Conservation (phyloP, 2,329 filamentous ascomycete genomes). For the Elsinoe necatrix region DNA sequence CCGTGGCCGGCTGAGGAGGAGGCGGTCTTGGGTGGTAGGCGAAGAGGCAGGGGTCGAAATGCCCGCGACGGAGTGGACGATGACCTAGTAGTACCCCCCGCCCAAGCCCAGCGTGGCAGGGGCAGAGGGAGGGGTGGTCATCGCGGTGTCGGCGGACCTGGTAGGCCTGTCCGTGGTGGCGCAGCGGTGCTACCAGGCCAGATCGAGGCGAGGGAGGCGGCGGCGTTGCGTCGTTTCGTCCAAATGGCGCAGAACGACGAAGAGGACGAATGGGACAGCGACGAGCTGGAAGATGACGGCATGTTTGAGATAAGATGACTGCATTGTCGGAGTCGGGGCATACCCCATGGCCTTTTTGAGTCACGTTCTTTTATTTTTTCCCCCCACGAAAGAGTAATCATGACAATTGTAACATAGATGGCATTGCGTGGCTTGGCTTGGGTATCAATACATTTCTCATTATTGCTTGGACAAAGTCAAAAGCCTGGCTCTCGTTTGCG, state of each 20-base stretch:
- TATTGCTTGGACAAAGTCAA: neutral
- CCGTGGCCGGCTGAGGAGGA: neutral
- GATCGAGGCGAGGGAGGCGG: slow-evolving; percentile 21
- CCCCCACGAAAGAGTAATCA: too few species aligned
- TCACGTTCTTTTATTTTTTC: too few species aligned
- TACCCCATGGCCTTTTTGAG: neutral
- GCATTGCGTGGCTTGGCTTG: neutral
- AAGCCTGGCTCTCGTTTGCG: slow-evolving; percentile 1
- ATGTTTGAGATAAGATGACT: slow-evolving; percentile 20
- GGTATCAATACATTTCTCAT: neutral
- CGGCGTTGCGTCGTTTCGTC: slow-evolving; percentile 42
- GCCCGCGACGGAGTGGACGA: neutral
- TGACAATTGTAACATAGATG: slow-evolving; percentile 1
- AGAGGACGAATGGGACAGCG: slow-evolving; percentile 53
- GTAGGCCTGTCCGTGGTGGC: neutral
- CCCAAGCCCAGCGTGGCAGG: neutral
- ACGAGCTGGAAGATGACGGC: slow-evolving; percentile 42
- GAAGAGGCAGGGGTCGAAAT: neutral
- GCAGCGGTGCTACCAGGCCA: slow-evolving; percentile 14
- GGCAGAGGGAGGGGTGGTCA: neutral
- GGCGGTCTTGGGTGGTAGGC: neutral
- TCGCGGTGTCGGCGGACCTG: too few species aligned
- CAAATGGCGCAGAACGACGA: slow-evolving; percentile 45
- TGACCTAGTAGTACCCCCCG: neutral
- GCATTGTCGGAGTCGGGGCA: neutral